Conservation (phyloP, 371 early-diverging fungal species). For the Lichtheimia ornata region DNA sequence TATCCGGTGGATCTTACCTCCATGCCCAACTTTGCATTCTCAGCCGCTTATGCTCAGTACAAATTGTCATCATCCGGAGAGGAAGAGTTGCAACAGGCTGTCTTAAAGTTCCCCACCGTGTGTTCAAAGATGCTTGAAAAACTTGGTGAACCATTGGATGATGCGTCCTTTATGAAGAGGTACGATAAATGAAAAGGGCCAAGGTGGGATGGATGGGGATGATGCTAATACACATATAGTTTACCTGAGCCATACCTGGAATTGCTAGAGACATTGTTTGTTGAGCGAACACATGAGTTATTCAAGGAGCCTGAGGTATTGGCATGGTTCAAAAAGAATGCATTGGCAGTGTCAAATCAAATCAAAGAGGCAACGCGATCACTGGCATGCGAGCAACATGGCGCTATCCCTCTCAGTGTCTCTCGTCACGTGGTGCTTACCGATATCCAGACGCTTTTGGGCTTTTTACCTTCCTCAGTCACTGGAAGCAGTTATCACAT, state of each 20-base stretch:
- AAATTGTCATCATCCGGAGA: slow-evolving; percentile 44
- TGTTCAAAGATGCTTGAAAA: slow-evolving; percentile 36
- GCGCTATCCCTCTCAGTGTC: slow-evolving; percentile 57
- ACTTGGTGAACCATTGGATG: slow-evolving; percentile 24
- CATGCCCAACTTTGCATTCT: slow-evolving; percentile 80
- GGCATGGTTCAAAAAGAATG: slow-evolving; percentile 51
- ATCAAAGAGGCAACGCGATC: slow-evolving; percentile 17
- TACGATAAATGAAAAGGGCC: neutral
- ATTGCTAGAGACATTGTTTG: slow-evolving; percentile 56
- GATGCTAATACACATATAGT: slow-evolving; percentile 5
- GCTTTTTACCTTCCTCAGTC: slow-evolving; percentile 57
- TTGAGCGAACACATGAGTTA: slow-evolving; percentile 60
- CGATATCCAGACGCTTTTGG: slow-evolving; percentile 58
- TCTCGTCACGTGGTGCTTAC: slow-evolving; percentile 76
- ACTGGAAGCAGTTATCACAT: slow-evolving; percentile 60
- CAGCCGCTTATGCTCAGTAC: slow-evolving; percentile 75
- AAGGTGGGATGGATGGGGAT: neutral
- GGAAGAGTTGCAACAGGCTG: slow-evolving; percentile 67
- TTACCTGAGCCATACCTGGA: slow-evolving; percentile 32
- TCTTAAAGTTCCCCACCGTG: slow-evolving; percentile 45
- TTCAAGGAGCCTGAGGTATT: slow-evolving; percentile 79
- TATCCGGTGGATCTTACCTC: slow-evolving; percentile 34
- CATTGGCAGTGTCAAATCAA: slow-evolving; percentile 11
- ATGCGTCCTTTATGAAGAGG: slow-evolving; percentile 5
- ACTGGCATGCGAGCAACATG: slow-evolving; percentile 19